phyloP scores from a whole-genome alignment of 2,329 filamentous ascomycete species.

The Penicillium rolfsii region DNA sequence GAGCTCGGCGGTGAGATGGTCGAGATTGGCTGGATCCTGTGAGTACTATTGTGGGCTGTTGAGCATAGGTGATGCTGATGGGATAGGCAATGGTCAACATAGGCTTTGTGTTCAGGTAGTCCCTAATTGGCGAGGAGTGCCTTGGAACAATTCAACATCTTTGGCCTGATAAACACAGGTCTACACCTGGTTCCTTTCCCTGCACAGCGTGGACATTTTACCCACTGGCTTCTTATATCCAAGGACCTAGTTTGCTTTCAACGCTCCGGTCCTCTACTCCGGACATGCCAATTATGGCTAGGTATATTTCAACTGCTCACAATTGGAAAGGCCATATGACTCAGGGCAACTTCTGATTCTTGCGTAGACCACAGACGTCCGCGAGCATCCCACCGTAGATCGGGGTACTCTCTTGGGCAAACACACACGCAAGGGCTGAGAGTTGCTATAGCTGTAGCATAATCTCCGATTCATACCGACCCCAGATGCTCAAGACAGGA shows the following conservation, averaged over 20 bases:
- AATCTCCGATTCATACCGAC: too few species aligned
- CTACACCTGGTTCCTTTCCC: not conserved
- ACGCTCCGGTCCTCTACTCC: too few species aligned
- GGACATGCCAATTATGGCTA: too few species aligned
- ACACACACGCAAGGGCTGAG: too few species aligned
- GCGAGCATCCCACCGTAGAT: too few species aligned
- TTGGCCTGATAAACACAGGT: slow-evolving; percentile 2
- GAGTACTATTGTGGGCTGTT: not conserved
- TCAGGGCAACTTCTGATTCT: too few species aligned
- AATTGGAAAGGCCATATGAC: too few species aligned
- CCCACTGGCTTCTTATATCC: not conserved
- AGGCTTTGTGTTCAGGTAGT: slow-evolving; percentile 7
- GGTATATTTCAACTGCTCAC: too few species aligned
- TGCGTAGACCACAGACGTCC: too few species aligned
- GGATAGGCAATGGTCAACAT: not conserved
- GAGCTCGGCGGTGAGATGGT: not conserved
- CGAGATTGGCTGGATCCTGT: not conserved
- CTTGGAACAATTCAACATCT: slow-evolving; percentile 20
- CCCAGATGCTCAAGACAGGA: too few species aligned
- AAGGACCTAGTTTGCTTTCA: not conserved
- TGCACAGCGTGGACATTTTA: not conserved
- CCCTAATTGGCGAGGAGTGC: slow-evolving; percentile 9
- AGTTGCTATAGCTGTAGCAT: too few species aligned
- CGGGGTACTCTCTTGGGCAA: too few species aligned
- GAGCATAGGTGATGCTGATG: slow-evolving; percentile 1